A percentile compares a stretch with the other conserved stretches of the same genome.
phyloP scores from a whole-genome alignment of 2,329 filamentous ascomycete genomes.

The Penicillium fuscoglaucum region DNA sequence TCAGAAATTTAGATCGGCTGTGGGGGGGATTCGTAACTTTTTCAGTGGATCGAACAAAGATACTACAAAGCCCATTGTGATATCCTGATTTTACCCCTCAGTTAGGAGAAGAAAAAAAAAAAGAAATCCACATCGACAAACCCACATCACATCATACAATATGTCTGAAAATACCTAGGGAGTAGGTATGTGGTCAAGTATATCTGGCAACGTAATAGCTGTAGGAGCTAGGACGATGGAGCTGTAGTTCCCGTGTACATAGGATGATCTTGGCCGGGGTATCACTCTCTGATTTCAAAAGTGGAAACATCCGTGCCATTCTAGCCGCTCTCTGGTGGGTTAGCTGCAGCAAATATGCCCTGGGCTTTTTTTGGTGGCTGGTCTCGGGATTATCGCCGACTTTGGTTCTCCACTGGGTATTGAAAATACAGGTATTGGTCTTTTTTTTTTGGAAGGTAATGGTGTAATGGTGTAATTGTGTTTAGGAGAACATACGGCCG shows the following conservation, averaged over 20 bases:
- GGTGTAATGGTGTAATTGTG: no score
- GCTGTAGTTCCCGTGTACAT: not conserved
- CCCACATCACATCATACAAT: no score
- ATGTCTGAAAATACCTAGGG: no score
- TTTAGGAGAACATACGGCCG: not conserved
- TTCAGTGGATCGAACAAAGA: not conserved
- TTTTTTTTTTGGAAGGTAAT: no score
- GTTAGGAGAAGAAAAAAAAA: no score
- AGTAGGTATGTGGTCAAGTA: no score
- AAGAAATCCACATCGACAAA: no score
- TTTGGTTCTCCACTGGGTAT: slow-evolving; percentile 15
- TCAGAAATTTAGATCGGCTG: slow-evolving; percentile 6
- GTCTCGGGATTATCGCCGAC: slow-evolving; percentile 24
- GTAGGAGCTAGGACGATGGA: not conserved
- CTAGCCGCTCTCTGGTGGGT: slow-evolving; percentile 17
- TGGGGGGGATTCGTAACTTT: not conserved
- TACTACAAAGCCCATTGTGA: slow-evolving; percentile 1
- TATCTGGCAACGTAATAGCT: not conserved
- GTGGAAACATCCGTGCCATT: slow-evolving; percentile 4
- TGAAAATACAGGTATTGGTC: slow-evolving; percentile 3
- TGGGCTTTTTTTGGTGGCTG: slow-evolving; percentile 15
- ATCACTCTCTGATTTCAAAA: not conserved
- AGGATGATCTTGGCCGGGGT: not conserved
- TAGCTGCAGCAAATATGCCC: slow-evolving; percentile 20
- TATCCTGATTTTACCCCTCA: not conserved